These are phyloP conservation scores for Cladosporium sp. DNA, from an alignment of 2,329 filamentous ascomycete genomes.

Conservation along the genomic window DNA sequence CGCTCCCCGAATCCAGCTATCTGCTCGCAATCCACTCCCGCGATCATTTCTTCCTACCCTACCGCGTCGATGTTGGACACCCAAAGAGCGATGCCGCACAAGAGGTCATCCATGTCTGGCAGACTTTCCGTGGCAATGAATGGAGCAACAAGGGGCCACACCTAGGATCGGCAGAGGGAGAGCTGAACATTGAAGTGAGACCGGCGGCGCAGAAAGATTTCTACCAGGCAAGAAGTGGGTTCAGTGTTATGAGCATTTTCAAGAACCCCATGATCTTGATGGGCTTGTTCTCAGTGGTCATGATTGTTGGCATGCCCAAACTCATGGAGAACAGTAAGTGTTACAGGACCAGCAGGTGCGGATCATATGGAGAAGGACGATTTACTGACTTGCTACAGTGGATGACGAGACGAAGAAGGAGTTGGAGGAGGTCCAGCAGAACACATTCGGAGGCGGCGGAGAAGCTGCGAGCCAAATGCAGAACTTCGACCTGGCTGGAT, in stretches of 20 bases:
- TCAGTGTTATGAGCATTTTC: constrained; percentile 64
- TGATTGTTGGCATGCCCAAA: constrained; percentile 92
- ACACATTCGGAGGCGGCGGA: constrained; percentile 45
- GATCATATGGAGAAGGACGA: neutral
- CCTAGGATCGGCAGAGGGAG: constrained; percentile 39
- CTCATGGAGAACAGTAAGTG: constrained; percentile 88
- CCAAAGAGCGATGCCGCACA: constrained; percentile 35
- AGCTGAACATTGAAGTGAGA: constrained; percentile 56
- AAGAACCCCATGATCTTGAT: constrained; percentile 98
- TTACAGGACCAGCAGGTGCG: neutral
- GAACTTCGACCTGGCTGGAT: constrained; percentile 64
- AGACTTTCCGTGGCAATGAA: constrained; percentile 82
- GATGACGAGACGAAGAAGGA: constrained; percentile 93
- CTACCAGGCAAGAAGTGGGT: constrained; percentile 69
- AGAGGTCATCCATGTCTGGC: constrained; percentile 62
- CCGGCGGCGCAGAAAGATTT: constrained; percentile 64
- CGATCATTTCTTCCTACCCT: constrained; percentile 69
- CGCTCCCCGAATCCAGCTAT: constrained; percentile 69
- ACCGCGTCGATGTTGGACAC: constrained; percentile 67
- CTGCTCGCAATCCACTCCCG: constrained; percentile 74
- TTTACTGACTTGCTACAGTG: constrained; percentile 55
- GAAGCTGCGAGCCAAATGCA: constrained; percentile 51
- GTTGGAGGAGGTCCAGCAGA: constrained; percentile 84
- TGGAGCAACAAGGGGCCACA: constrained; percentile 80
- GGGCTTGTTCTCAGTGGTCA: constrained; percentile 71